Conservation (phyloP, 2,329 filamentous ascomycete species). For the Xylaria polymorpha region DNA sequence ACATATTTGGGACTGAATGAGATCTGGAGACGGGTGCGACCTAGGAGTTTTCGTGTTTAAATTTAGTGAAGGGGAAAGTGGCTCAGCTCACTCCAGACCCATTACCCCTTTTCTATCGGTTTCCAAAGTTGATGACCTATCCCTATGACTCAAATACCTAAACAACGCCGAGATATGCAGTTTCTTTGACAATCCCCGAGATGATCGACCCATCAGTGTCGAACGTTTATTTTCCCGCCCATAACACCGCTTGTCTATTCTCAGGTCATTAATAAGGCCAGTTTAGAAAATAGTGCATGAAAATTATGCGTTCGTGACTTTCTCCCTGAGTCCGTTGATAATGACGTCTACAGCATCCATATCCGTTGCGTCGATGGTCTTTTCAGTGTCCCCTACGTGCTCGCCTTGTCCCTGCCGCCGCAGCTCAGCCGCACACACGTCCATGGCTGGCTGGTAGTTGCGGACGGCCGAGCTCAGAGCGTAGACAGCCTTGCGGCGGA, state of each 20-base stretch:
- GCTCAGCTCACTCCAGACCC: background rate
- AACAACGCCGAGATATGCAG: constrained; percentile 40
- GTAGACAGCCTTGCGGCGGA: constrained; percentile 88
- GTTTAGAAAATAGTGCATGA: background rate
- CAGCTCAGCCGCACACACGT: constrained; percentile 72
- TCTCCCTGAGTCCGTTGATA: constrained; percentile 73
- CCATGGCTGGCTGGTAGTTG: constrained; percentile 89
- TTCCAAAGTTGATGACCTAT: constrained; percentile 11
- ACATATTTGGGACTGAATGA: background rate
- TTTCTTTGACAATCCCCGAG: constrained; percentile 20
- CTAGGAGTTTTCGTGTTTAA: background rate
- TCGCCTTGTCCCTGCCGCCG: constrained; percentile 67
- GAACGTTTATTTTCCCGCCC: background rate
- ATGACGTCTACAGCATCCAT: constrained; percentile 88
- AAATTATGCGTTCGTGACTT: constrained; percentile 51
- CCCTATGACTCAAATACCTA: constrained; percentile 19
- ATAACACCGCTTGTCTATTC: background rate
- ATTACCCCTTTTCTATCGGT: constrained; percentile 16
- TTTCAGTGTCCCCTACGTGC: constrained; percentile 57
- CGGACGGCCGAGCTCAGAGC: constrained; percentile 86
- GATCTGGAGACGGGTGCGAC: background rate
- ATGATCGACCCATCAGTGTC: background rate
- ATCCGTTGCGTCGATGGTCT: constrained; percentile 78
- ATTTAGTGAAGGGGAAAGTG: background rate
- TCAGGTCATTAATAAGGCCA: background rate